Percentiles rank a stretch among this genome's conserved stretches.
These are phyloP conservation scores for Candida glucosophila DNA, from an alignment of 1,139 yeast species.

Conservation along the genomic window DNA sequence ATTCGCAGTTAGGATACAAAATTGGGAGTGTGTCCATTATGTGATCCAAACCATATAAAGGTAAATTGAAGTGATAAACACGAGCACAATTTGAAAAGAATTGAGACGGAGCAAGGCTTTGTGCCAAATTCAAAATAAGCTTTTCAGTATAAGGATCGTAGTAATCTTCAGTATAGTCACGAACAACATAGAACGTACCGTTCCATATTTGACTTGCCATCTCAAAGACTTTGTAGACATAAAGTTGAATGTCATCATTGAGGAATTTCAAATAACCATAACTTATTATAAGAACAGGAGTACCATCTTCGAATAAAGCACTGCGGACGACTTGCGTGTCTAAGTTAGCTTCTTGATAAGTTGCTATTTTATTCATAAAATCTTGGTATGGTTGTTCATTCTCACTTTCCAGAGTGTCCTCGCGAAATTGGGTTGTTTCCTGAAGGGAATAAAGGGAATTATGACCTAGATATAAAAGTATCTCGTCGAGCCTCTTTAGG, in stretches of 20 bases:
- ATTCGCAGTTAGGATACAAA: too few species aligned
- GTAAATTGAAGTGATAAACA: constrained; percentile 55
- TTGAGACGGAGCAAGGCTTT: constrained; percentile 32
- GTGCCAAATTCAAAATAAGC: constrained; percentile 22
- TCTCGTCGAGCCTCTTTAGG: constrained; percentile 20
- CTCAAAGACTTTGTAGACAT: constrained; percentile 58
- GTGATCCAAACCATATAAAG: constrained; percentile 27
- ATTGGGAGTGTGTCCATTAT: constrained; percentile 12
- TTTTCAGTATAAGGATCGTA: constrained; percentile 8
- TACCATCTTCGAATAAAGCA: constrained; percentile 63
- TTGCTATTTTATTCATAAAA: constrained; percentile 63
- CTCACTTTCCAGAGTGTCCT: constrained; percentile 32
- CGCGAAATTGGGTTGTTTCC: constrained; percentile 37
- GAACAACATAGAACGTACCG: constrained; percentile 49
- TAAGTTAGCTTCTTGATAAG: constrained; percentile 37
- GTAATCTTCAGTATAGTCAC: constrained; percentile 75
- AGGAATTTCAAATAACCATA: constrained; percentile 33
- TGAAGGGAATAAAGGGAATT: constrained; percentile 40
- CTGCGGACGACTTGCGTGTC: constrained; percentile 49
- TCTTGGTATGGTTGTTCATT: constrained; percentile 52
- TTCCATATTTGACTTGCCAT: constrained; percentile 71
- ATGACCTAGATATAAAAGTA: constrained; percentile 26
- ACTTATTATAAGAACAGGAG: constrained; percentile 57
- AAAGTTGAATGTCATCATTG: constrained; percentile 44
- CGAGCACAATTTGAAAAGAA: constrained; percentile 47